These are phyloP conservation scores for Quercus glauca DNA, from an alignment of 306 rosid genomes.

Conservation along the genomic window DNA sequence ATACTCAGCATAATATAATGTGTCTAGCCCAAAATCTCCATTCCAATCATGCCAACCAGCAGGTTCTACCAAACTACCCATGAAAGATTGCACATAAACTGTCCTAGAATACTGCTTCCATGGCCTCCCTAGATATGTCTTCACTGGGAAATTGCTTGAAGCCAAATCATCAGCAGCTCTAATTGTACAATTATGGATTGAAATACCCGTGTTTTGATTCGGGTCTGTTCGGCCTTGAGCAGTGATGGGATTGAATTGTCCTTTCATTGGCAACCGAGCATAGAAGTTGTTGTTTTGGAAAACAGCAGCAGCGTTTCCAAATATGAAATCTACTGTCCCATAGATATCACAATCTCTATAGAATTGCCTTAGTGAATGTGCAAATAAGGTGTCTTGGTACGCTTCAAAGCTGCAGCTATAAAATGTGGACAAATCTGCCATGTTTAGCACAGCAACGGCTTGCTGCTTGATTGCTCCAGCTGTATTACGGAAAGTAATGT, in stretches of 20 bases:
- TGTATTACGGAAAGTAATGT: background rate
- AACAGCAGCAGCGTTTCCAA: constrained; percentile 38
- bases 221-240: constrained; percentile 41
- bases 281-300: constrained; percentile 37
- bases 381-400: constrained; percentile 42
- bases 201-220: constrained; percentile 34
- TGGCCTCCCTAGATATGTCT: constrained; percentile 42
- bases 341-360: constrained; percentile 44
- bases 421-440: constrained; percentile 34
- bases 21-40: constrained; percentile 22
- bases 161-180: constrained; percentile 21
- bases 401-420: constrained; percentile 3
- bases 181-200: constrained; percentile 38
- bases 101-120: constrained; percentile 43
- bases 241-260: constrained; percentile 25
- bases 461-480: constrained; percentile 10
- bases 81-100: constrained; percentile 32
- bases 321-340: constrained; percentile 45
- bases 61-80: constrained; percentile 28
- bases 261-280: constrained; percentile 18
- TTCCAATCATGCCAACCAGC: constrained; percentile 39
- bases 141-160: constrained; percentile 8
- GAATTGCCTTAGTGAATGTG: constrained; percentile 42
- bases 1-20: constrained; percentile 40
- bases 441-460: constrained; percentile 43